phyloP scores from a whole-genome alignment of 352 stramenopile species.

The Hyaloperonospora brassicae region DNA sequence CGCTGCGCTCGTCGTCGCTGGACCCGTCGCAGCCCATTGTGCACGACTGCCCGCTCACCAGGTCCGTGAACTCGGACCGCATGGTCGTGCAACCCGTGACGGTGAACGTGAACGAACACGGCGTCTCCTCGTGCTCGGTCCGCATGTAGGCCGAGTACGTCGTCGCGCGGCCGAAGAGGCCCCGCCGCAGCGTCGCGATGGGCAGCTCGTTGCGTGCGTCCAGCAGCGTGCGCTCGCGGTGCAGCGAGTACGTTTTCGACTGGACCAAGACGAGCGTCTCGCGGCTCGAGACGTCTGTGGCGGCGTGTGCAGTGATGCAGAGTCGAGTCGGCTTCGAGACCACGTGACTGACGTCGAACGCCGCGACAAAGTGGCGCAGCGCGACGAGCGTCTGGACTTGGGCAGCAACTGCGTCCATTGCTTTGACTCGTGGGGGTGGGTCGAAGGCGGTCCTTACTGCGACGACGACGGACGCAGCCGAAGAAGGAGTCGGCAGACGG shows the following conservation, averaged over 20 bases:
- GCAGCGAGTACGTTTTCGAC: conserved; percentile 27
- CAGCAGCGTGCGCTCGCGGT: conserved; percentile 32
- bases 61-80: conserved; percentile 28
- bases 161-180: conserved; percentile 29
- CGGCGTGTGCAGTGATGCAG: conserved; percentile 16
- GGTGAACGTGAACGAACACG: conserved; percentile 31
- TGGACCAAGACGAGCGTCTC: conserved; percentile 26
- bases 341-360: conserved; percentile 28
- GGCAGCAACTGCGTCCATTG: conserved; percentile 25
- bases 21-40: conserved; percentile 25
- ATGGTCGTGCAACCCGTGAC: conserved; percentile 16
- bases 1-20: conserved; percentile 14
- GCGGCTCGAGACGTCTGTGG: conserved; percentile 17
- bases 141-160: conserved; percentile 30
- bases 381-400: conserved; percentile 31
- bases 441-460: no score
- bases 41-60: conserved; percentile 27
- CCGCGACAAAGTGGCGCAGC: conserved; percentile 31
- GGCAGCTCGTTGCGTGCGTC: conserved; percentile 28
- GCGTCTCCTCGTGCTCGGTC: conserved; percentile 34
- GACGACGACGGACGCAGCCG: no score
- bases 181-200: conserved; percentile 25
- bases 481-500: no score
- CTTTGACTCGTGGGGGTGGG: conserved; percentile 9
- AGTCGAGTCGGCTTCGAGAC: conserved; percentile 20